Percentiles rank a stretch among this genome's conserved stretches.
Conservation (phyloP, 2,329 filamentous ascomycete genomes). For the Colletotrichum chrysophilum region DNA sequence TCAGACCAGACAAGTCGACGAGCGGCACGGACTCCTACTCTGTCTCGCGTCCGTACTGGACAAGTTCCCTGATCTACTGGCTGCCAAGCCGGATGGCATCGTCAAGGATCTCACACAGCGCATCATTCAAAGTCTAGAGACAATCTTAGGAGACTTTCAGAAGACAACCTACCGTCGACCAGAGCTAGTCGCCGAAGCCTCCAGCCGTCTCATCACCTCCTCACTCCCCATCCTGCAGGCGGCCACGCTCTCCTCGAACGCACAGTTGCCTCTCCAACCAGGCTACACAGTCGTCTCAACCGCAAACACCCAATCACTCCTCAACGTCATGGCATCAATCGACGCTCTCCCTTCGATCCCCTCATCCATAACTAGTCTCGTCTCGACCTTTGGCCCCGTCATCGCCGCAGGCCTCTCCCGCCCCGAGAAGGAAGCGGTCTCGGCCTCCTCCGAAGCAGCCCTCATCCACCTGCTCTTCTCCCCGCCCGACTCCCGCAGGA, state of each 20-base stretch:
- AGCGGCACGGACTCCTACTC: constrained; percentile 71
- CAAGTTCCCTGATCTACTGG: constrained; percentile 40
- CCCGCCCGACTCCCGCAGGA: constrained; percentile 35
- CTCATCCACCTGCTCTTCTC: constrained; percentile 55
- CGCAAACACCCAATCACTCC: constrained; percentile 2
- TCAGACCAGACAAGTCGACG: constrained; percentile 66
- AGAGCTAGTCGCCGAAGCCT: constrained; percentile 69
- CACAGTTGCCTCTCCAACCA: not conserved
- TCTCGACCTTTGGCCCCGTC: constrained; percentile 32
- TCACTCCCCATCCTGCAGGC: constrained; percentile 52
- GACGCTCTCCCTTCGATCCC: constrained; percentile 1
- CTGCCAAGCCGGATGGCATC: not conserved
- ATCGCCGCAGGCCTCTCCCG: constrained; percentile 53
- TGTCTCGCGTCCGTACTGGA: constrained; percentile 65
- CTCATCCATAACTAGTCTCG: constrained; percentile 24
- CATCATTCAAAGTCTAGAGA: constrained; percentile 27
- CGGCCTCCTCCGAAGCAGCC: constrained; percentile 55
- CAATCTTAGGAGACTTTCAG: constrained; percentile 46
- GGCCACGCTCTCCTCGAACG: constrained; percentile 24
- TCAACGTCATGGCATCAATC: not conserved
- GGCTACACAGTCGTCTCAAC: constrained; percentile 25
- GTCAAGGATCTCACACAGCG: not conserved
- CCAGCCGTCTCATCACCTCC: constrained; percentile 62
- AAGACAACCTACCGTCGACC: constrained; percentile 59
- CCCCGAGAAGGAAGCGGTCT: constrained; percentile 55